phyloP scores from a whole-genome alignment of 1,284 basidiomycete species.

The Volvariella volvacea region DNA sequence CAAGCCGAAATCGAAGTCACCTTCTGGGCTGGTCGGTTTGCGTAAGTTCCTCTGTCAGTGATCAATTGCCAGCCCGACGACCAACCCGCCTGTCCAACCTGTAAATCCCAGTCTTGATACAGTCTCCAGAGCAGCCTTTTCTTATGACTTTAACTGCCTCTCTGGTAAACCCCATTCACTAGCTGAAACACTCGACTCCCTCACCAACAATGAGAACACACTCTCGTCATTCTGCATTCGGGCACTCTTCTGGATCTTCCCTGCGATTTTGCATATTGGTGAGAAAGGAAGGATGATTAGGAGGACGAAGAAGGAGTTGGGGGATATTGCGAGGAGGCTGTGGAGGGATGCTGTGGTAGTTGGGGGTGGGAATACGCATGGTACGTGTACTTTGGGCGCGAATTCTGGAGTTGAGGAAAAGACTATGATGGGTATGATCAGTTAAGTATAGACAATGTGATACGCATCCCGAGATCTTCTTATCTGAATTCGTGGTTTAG shows the following conservation, averaged over 20 bases:
- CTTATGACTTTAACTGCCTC: slow-evolving; percentile 47
- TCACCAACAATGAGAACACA: slow-evolving; percentile 52
- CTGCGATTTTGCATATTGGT: slow-evolving; percentile 45
- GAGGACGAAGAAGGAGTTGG: slow-evolving; percentile 41
- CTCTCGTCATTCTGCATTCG: slow-evolving; percentile 56
- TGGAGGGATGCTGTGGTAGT: slow-evolving; percentile 43
- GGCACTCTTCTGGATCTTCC: slow-evolving; percentile 53
- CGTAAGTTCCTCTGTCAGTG: too few species aligned
- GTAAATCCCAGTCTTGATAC: slow-evolving; percentile 39
- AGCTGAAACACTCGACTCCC: slow-evolving; percentile 42
- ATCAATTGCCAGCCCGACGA: slow-evolving; percentile 2
- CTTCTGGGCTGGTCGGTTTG: slow-evolving; percentile 51
- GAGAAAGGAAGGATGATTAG: slow-evolving; percentile 52
- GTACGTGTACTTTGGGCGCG: slow-evolving; percentile 41
- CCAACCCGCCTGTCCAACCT: slow-evolving; percentile 1
- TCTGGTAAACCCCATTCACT: slow-evolving; percentile 37
- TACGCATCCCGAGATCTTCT: background rate
- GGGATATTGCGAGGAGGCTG: slow-evolving; percentile 40
- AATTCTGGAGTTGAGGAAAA: slow-evolving; percentile 32
- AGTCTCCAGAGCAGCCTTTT: slow-evolving; percentile 48
- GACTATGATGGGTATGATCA: slow-evolving; percentile 36
- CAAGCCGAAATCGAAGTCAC: slow-evolving; percentile 46
- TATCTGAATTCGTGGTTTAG: slow-evolving; percentile 18
- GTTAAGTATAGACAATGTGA: slow-evolving; percentile 33
- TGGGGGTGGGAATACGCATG: slow-evolving; percentile 35